Evolutionary conservation across 2,329 filamentous ascomycete genomes (phyloP), one percentile per base, ranked within the genome.

Genomic region (Colletotrichum karsti): DNA sequence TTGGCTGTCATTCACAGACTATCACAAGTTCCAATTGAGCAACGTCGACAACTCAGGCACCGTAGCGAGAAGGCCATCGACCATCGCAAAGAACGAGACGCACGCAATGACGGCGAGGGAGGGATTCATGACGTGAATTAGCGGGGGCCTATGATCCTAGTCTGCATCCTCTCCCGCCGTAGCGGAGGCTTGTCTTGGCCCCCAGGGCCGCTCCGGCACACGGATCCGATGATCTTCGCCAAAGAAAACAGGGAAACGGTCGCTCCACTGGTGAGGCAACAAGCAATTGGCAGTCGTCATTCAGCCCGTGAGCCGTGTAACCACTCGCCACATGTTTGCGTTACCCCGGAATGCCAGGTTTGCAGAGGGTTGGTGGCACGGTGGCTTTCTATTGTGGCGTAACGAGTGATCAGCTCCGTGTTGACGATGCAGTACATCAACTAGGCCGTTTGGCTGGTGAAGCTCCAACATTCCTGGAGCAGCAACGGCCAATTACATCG

Each of bases 241-340:
- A 48, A 12, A 54, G 64, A 67, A 67, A 67, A 67, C 65, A 67
- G 60, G 65, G 64, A 67, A 67, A 59, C 60, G 22, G 30, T 9
- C 53, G 50, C 60, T 59, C 64, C 60, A 59, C 65, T 33, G 46
- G n/a, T 35, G 44, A 24, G 37, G 48, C 41, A 22, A 22, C 26
- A 30, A 20, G 35, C 60, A 44, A 67, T 67, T 67, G 65, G 65
- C 65, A 67, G 65, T 67, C 65, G 65, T 67, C 65, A 67, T 64
- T 33, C n/a, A 18, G 35, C 24, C 20, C n/a, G 41, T 33, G 48
- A 28, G 33, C 48, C 28, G 42, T 20, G 42, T 42, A 30, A 26
- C 24, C 37, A 58, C 44, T 22, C 60, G 65, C 60, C 60, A 67
- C 53, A 67, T 60, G 22, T 28, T 51, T 64, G 24, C 61, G 54